Evolutionary conservation across 2,329 filamentous ascomycete genomes (phyloP), one percentile per base, ranked within the genome.

Genomic region (Graphilbum sp.): DNA sequence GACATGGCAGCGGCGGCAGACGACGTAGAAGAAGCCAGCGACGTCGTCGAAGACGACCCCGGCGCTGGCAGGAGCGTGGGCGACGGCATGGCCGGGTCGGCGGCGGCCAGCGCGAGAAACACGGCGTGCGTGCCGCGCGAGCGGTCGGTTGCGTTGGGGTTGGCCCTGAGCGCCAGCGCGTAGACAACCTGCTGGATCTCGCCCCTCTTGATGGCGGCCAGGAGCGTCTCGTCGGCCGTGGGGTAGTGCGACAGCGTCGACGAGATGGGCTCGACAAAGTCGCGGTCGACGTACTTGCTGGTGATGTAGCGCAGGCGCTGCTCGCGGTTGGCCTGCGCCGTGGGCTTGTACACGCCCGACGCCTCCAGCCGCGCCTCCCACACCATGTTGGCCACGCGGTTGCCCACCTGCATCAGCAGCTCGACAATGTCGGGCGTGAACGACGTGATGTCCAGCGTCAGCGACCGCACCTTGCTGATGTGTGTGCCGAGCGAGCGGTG

Each of bases 391-490:
- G 87, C 90, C 37, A 95, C 76, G 36, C 87, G 75, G 55, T 98
- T 98, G 44, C 92, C 92, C 45, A 98, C 76, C 41, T 88, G 76
- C 41, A 95, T 66, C 32, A 98, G 69, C 35, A 98, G 70, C 54
- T 98, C 92, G 55, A 98, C 81, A 54, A 96, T 93, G 63, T 98
- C 92, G 49, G 83, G 79, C 4, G 90, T 96, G 56, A 98, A 98
- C 0, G 87, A 95, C 38, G 83, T 87, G 47, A 92, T 92, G 54
- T 98, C 90, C 32, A 98, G 69, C 0, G 90, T 98, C 32, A 98
- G 69, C 12, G 90, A 96, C 38, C 90, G 81, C 31, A 98, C 76
- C 61, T 98, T 98, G 57, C 86, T 94, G 52, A 98, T 95, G 56
- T 98, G 90, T 2, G 90, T 98, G 12, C 90, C 90, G 4, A 98